A percentile compares a stretch with the other conserved stretches of the same genome.
Conservation (phyloP, 352 stramenopile species). For the Blastocystis sp. region DNA sequence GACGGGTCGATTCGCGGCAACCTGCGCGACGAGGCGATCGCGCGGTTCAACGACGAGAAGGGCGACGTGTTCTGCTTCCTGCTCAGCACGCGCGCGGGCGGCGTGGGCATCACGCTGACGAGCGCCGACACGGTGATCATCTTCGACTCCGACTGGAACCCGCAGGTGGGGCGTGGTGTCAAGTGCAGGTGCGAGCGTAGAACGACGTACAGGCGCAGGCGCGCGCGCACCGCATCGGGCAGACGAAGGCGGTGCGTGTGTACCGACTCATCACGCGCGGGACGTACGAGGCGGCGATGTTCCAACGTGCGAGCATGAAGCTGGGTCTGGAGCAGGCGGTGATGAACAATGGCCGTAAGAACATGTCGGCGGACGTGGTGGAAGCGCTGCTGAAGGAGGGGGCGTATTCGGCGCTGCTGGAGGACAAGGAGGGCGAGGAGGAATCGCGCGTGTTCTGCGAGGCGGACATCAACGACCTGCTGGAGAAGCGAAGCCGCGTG, state of each 20-base stretch:
- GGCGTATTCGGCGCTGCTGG: constrained; percentile 89
- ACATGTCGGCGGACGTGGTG: constrained; percentile 79
- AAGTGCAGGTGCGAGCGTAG: constrained; percentile 30
- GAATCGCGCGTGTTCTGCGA: constrained; percentile 87
- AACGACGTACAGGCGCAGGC: constrained; percentile 83
- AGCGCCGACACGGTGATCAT: constrained; percentile 98
- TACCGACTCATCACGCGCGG: constrained; percentile 92
- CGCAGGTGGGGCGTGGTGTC: constrained; percentile 76
- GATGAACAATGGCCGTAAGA: constrained; percentile 82
- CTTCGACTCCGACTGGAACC: constrained; percentile 98
- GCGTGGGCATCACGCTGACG: constrained; percentile 95
- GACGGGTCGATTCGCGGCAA: constrained; percentile 85
- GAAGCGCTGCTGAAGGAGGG: constrained; percentile 94
- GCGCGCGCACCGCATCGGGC: constrained; percentile 84
- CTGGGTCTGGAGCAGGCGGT: constrained; percentile 97
- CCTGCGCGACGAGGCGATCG: constrained; percentile 86
- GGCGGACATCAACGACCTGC: constrained; percentile 90
- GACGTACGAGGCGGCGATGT: constrained; percentile 99
- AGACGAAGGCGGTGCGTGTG: constrained; percentile 79
- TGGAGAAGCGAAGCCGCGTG: constrained; percentile 70
- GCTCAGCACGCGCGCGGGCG: constrained; percentile 91
- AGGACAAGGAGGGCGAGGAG: constrained; percentile 89
- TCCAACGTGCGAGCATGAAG: constrained; percentile 94
- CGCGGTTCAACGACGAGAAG: constrained; percentile 89
- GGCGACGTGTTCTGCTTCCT: constrained; percentile 96